A percentile compares a stretch with the other conserved stretches of the same genome.
These are phyloP conservation scores for Teratosphaeria pseudoeucalypti DNA, from an alignment of 2,329 filamentous ascomycete genomes.

Conservation along the genomic window DNA sequence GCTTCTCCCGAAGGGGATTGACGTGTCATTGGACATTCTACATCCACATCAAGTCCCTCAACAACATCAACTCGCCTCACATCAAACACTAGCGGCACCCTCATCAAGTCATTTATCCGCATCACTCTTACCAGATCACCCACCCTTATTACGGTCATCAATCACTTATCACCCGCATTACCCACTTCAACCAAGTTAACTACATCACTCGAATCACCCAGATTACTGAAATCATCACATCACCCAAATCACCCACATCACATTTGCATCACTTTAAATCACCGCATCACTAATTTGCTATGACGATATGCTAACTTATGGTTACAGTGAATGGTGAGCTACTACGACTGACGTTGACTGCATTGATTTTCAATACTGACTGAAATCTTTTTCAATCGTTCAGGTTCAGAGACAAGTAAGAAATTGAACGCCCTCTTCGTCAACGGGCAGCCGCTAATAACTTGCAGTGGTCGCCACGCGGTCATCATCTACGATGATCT, in stretches of 20 bases:
- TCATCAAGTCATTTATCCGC: no score
- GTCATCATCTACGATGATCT: constrained; percentile 91
- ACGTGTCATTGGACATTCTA: background rate
- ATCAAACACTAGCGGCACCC: background rate
- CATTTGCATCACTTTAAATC: no score
- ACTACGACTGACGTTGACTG: background rate
- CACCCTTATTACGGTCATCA: no score
- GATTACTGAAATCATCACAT: no score
- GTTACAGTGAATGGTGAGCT: background rate
- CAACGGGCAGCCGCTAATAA: background rate
- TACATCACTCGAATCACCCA: no score
- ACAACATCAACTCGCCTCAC: background rate
- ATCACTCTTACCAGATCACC: no score
- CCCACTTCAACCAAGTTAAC: no score
- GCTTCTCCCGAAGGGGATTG: no score
- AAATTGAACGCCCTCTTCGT: background rate
- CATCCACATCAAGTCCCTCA: background rate
- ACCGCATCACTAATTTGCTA: background rate
- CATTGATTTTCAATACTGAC: background rate
- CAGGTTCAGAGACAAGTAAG: constrained; percentile 59
- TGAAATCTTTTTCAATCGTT: constrained; percentile 37
- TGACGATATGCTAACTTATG: background rate
- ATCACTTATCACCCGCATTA: no score
- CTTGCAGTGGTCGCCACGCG: constrained; percentile 61
- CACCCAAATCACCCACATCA: background rate